phyloP scores from a whole-genome alignment of 306 rosid genomes.

The Vigna unguiculata region DNA sequence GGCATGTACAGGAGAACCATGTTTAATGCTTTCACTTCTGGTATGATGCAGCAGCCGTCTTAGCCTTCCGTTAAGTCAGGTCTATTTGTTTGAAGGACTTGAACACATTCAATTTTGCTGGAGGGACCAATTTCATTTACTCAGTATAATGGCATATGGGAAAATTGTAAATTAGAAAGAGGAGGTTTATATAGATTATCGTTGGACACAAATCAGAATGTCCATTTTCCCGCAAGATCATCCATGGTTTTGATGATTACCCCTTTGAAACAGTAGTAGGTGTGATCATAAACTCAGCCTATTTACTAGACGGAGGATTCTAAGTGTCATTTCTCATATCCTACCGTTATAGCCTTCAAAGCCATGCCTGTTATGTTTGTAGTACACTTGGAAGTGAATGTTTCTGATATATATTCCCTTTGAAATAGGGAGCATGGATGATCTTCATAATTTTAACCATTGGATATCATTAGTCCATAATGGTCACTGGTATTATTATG shows the following conservation, averaged over 20 bases:
- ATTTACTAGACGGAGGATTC: slow-evolving; percentile 13
- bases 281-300: slow-evolving; percentile 7
- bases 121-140: slow-evolving; percentile 41
- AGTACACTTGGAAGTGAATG: slow-evolving; percentile 9
- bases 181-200: slow-evolving; percentile 34
- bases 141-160: slow-evolving; percentile 41
- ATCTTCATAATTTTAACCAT: background rate
- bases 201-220: slow-evolving; percentile 47
- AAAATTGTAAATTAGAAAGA: slow-evolving; percentile 43
- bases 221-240: slow-evolving; percentile 39
- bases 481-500: background rate
- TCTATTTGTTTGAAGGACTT: slow-evolving; percentile 38
- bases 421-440: background rate
- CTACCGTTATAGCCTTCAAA: background rate
- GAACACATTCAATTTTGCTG: slow-evolving; percentile 40
- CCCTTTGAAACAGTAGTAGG: slow-evolving; percentile 38
- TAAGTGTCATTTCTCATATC: background rate
- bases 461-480: background rate
- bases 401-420: background rate
- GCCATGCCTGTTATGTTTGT: background rate
- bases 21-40: slow-evolving; percentile 44
- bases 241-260: slow-evolving; percentile 40
- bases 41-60: slow-evolving; percentile 19
- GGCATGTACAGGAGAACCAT: slow-evolving; percentile 74
- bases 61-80: slow-evolving; percentile 18